Percentiles rank a stretch among this genome's conserved stretches.
phyloP scores from a whole-genome alignment of 1,139 yeast genomes.

The Candida sanyaensis region DNA sequence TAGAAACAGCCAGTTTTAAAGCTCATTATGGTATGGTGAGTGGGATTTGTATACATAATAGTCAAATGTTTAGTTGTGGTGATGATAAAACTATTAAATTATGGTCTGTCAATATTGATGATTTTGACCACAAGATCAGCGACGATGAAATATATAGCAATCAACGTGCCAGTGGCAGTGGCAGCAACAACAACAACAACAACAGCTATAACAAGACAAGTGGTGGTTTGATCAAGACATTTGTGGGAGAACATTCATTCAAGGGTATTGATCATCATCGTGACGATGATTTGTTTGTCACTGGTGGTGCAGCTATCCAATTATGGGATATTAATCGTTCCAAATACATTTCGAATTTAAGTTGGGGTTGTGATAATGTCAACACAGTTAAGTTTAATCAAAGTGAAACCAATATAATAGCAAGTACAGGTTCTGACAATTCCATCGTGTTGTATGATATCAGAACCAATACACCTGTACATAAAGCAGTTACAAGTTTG shows the following conservation, averaged over 20 bases:
- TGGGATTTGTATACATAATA: constrained; percentile 77
- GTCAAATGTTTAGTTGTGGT: constrained; percentile 74
- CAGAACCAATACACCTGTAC: constrained; percentile 91
- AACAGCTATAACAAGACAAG: constrained; percentile 9
- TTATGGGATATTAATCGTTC: constrained; percentile 87
- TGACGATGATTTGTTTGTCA: constrained; percentile 71
- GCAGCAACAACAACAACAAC: no score
- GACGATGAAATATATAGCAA: constrained; percentile 37
- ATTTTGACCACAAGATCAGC: constrained; percentile 37
- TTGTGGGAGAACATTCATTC: constrained; percentile 80
- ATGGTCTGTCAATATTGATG: constrained; percentile 61
- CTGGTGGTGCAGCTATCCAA: constrained; percentile 89
- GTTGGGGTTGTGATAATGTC: constrained; percentile 97
- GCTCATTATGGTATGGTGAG: constrained; percentile 93
- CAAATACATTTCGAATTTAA: constrained; percentile 71
- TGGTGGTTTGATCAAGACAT: constrained; percentile 69
- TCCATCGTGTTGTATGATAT: constrained; percentile 88
- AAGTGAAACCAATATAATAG: constrained; percentile 86
- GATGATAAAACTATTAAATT: constrained; percentile 86
- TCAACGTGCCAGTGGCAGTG: constrained; percentile 11
- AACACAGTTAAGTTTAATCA: constrained; percentile 82
- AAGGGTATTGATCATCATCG: constrained; percentile 87
- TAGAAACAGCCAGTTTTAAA: constrained; percentile 72
- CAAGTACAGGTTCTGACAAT: constrained; percentile 91
- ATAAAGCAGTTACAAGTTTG: constrained; percentile 80